A percentile compares a stretch with the other conserved stretches of the same genome.
phyloP scores from a whole-genome alignment of 2,329 filamentous ascomycete species.

The Helotiales sp. region DNA sequence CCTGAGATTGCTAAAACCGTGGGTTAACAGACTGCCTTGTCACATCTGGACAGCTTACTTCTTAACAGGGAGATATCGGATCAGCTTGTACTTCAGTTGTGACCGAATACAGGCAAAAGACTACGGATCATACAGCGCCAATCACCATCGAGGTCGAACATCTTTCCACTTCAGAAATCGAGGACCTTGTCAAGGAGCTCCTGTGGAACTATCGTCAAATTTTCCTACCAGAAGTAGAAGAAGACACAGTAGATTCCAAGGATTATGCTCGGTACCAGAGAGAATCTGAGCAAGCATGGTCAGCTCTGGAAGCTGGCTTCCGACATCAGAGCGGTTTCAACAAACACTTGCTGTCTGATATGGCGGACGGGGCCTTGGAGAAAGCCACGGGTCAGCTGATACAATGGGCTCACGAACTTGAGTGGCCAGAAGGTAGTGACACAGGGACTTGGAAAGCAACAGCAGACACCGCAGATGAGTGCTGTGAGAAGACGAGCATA shows the following conservation, averaged over 20 bases:
- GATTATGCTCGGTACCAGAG: constrained; percentile 31
- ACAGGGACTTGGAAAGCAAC: constrained; percentile 34
- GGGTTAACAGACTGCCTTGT: neutral
- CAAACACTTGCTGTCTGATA: constrained; percentile 26
- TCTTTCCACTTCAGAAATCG: constrained; percentile 14
- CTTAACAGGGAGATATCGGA: constrained; percentile 11
- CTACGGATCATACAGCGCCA: constrained; percentile 2
- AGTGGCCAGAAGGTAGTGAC: constrained; percentile 34
- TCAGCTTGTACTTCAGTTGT: constrained; percentile 16
- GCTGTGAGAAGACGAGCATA: constrained; percentile 31
- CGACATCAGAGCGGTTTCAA: constrained; percentile 32
- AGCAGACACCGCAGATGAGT: constrained; percentile 35
- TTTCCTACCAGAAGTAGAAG: constrained; percentile 20
- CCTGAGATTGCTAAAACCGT: constrained; percentile 1
- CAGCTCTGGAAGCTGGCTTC: constrained; percentile 39
- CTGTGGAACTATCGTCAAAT: constrained; percentile 10
- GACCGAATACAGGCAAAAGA: constrained; percentile 15
- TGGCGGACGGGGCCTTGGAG: constrained; percentile 31
- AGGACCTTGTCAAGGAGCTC: constrained; percentile 10
- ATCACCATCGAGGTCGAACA: constrained; percentile 18
- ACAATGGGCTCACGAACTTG: constrained; percentile 33
- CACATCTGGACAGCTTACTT: neutral
- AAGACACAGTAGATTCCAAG: constrained; percentile 20
- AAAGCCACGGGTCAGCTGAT: constrained; percentile 30
- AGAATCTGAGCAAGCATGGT: constrained; percentile 44